Evolutionary conservation across 192 early-diverging fungal species (phyloP).

Genomic region (Rhizophagus sp.): DNA sequence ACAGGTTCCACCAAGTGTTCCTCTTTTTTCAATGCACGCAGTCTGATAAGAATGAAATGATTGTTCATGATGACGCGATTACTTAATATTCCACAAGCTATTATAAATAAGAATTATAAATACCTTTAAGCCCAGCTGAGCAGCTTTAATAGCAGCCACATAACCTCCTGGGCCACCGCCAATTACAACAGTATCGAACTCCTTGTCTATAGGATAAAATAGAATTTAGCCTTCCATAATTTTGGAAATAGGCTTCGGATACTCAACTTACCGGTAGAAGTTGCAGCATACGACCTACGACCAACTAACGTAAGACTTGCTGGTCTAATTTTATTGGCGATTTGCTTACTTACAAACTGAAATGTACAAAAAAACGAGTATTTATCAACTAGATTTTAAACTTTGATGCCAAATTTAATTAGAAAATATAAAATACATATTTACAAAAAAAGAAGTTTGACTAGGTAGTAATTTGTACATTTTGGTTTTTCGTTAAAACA

Average conservation of each 20-base stretch:
- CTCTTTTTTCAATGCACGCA: constrained; percentile 96
- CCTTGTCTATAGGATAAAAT: background rate
- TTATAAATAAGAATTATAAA: background rate
- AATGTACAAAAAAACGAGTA: no score
- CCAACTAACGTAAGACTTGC: background rate
- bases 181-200: constrained; percentile 80
- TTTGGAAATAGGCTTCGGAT: background rate
- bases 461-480: no score
- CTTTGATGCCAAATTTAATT: no score
- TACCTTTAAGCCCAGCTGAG: constrained; percentile 97
- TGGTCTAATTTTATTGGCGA: background rate
- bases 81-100: background rate
- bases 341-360: background rate
- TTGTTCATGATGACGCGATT: background rate
- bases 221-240: background rate
- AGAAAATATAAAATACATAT: no score
- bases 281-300: background rate
- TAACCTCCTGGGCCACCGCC: constrained; percentile 99
- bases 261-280: background rate
- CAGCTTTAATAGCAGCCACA: constrained; percentile 97
- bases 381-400: no score
- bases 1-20: constrained; percentile 95
- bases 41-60: constrained; percentile 56
- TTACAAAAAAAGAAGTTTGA: no score
- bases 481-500: no score